Evolutionary conservation across 1,284 basidiomycete genomes (phyloP), one percentile per base, ranked within the genome.

Genomic region (Trichosporon sp.): DNA sequence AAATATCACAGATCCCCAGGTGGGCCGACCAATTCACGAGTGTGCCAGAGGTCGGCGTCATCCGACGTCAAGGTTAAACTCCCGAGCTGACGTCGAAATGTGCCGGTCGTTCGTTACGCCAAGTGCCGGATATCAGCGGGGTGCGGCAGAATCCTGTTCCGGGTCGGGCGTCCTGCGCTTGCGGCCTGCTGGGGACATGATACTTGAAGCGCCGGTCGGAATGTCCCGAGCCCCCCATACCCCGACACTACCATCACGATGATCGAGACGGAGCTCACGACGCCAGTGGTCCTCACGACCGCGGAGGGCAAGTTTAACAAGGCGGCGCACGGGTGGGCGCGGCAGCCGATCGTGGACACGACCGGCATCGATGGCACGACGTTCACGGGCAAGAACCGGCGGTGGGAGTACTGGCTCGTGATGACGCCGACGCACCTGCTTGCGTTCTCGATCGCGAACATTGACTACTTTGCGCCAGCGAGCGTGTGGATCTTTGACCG

Each of bases 341-440:
- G 70, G 13, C 65, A 62, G 27, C 67, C 70, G 2, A 25, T 68
- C 2, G 62, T 68, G 23, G 67, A 68, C 65, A 65, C 64, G 12
- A 12, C 53, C 23, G 56, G 47, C 13, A 69, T 71, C 63, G 68
- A 64, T n/a, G 53, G 65, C 7, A 44, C 62, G 13, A 23, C 21
- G n/a, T 64, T 64, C 18, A 29, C 27, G 3, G 58, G 58, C 44
- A 51, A 38, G 29, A 71, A 71, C 67, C 60, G 65, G 65, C 70
- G 70, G 6, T 71, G 70, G 70, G 70, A 71, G 65, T 71, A 71
- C 65, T 71, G 70, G 70, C 64, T 65, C 44, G 27, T 71, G 18
- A 13, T 71, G n/a, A 64, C 70, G 44, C 70, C 70, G 44, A 63
- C 56, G 12, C 70, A 71, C 67, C 32, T 68, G 11, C 13, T 71